Percentiles rank a stretch among this genome's conserved stretches.
These are phyloP conservation scores for Candida ortonii DNA, from an alignment of 805 yeast genomes.

Conservation along the genomic window DNA sequence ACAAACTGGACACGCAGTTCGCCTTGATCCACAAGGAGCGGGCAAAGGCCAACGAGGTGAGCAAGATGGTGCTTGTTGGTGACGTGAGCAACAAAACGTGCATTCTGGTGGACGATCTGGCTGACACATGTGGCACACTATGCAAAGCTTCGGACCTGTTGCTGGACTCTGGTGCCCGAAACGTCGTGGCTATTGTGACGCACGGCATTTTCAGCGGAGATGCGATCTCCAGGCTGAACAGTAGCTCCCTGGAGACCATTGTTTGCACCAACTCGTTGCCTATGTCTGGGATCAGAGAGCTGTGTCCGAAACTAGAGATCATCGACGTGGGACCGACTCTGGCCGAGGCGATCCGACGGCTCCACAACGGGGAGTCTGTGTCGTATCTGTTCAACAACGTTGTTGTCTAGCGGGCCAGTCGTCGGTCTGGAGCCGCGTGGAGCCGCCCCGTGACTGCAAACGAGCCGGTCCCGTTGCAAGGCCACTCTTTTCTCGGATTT, in stretches of 20 bases:
- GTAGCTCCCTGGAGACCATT: slow-evolving; percentile 63
- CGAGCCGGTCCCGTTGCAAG: too few species aligned
- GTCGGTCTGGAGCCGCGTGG: too few species aligned
- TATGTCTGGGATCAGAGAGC: slow-evolving; percentile 55
- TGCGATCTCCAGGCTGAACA: slow-evolving; percentile 71
- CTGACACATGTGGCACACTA: slow-evolving; percentile 96
- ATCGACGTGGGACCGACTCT: slow-evolving; percentile 83
- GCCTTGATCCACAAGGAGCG: slow-evolving; percentile 97
- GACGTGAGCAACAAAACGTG: slow-evolving; percentile 84
- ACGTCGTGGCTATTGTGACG: slow-evolving; percentile 90
- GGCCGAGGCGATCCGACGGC: slow-evolving; percentile 91
- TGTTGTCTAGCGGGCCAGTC: slow-evolving; percentile 15
- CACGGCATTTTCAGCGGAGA: slow-evolving; percentile 91
- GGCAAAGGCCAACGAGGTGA: slow-evolving; percentile 90
- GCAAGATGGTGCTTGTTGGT: slow-evolving; percentile 93
- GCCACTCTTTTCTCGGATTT: too few species aligned
- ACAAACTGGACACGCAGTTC: slow-evolving; percentile 84
- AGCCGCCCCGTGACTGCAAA: too few species aligned
- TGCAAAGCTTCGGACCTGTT: slow-evolving; percentile 92
- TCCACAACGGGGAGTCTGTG: slow-evolving; percentile 95
- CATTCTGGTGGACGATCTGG: slow-evolving; percentile 93
- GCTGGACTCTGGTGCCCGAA: slow-evolving; percentile 73
- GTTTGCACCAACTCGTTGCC: slow-evolving; percentile 96
- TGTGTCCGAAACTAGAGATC: slow-evolving; percentile 68
- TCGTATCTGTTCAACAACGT: slow-evolving; percentile 80